Conservation (phyloP, 805 yeast genomes). For the Peterozyma toletana region DNA sequence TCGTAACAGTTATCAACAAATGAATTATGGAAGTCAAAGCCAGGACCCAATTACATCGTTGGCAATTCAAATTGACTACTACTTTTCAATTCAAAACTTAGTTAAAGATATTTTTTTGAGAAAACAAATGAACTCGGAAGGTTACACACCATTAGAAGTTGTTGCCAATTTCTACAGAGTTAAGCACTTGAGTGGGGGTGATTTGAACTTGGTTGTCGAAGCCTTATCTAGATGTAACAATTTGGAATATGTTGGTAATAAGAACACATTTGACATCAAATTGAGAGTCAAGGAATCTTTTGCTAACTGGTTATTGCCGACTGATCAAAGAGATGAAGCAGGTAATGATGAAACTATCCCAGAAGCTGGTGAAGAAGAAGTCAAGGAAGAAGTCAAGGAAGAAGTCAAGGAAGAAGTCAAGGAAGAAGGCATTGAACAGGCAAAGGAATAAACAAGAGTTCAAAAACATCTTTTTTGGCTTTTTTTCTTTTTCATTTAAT, state of each 20-base stretch:
- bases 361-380: conserved; percentile 5
- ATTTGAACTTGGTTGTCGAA: conserved; percentile 41
- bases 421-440: neutral
- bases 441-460: too few species aligned
- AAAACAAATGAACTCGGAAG: conserved; percentile 70
- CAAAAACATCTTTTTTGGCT: too few species aligned
- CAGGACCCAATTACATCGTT: conserved; percentile 14
- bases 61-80: conserved; percentile 74
- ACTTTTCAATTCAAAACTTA: conserved; percentile 82
- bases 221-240: conserved; percentile 48
- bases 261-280: conserved; percentile 39
- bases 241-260: conserved; percentile 29
- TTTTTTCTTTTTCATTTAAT: too few species aligned
- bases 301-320: conserved; percentile 64
- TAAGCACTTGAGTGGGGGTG: conserved; percentile 54
- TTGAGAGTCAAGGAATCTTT: conserved; percentile 55
- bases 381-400: neutral
- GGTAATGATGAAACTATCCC: conserved; percentile 34
- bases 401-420: neutral
- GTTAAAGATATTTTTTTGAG: conserved; percentile 79
- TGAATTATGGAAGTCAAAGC: neutral
- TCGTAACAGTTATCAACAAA: neutral
- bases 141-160: conserved; percentile 58
- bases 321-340: conserved; percentile 34
- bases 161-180: conserved; percentile 74